Conservation (phyloP, 2,329 filamentous ascomycete genomes). For the Aspergillus fructus region DNA sequence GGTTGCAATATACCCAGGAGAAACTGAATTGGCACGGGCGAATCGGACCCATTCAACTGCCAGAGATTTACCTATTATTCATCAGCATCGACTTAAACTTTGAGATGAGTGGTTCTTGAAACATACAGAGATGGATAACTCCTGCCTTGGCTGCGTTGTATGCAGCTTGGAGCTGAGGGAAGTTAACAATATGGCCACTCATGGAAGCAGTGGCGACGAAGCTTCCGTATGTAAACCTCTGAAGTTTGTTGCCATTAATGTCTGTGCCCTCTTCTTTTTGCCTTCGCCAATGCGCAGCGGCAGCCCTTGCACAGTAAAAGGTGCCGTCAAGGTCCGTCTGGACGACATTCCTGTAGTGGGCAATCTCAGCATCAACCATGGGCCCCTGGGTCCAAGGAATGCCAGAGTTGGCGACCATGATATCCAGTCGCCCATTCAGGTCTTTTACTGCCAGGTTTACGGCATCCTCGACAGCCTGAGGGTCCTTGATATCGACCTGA, state of each 20-base stretch:
- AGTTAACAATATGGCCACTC: conserved; percentile 74
- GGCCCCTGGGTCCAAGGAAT: conserved; percentile 70
- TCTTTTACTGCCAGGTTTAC: conserved; percentile 53
- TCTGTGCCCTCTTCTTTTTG: conserved; percentile 69
- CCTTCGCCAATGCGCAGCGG: conserved; percentile 67
- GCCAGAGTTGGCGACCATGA: conserved; percentile 78
- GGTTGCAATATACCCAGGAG: too few relatives aligned
- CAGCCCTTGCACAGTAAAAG: conserved; percentile 64
- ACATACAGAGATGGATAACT: too few relatives aligned
- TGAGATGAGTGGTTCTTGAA: too few relatives aligned
- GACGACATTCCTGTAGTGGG: conserved; percentile 67
- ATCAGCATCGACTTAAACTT: too few relatives aligned
- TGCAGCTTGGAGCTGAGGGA: conserved; percentile 71
- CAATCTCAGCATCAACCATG: conserved; percentile 64
- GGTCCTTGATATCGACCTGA: conserved; percentile 47
- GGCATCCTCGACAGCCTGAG: conserved; percentile 41
- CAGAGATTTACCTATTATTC: too few relatives aligned
- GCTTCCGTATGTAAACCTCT: conserved; percentile 62
- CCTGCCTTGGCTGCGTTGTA: conserved; percentile 61
- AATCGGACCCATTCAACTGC: too few relatives aligned
- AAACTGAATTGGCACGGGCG: too few relatives aligned
- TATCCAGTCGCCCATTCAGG: conserved; percentile 72
- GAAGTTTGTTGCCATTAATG: conserved; percentile 60
- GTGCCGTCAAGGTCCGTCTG: conserved; percentile 58
- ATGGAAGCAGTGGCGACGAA: conserved; percentile 79